Evolutionary conservation across 2,329 filamentous ascomycete genomes (phyloP), one percentile per base, ranked within the genome.

Genomic region (Herpotrichia juniperi): DNA sequence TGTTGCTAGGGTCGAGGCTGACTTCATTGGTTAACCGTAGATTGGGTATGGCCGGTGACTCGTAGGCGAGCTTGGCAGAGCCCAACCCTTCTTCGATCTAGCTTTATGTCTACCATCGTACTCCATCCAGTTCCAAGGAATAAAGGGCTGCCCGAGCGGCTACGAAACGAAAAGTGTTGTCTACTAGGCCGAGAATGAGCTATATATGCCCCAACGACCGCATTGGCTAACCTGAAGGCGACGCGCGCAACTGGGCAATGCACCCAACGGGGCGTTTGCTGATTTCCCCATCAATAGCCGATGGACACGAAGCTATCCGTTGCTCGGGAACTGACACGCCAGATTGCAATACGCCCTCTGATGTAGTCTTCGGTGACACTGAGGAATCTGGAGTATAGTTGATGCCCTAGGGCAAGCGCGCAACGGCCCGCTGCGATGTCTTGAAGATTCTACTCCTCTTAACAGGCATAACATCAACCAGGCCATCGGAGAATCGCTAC

Each of bases 231-330:
- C 21, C 12, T 37, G 24, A 34, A 26, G 16, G 46, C 26, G 12
- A 37, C n/a, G 19, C 37, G 37, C 22, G 14, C 37, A 14, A 14
- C 37, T n/a, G 22, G 45, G 19, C 21, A 40, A 40, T 11, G n/a
- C 25, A 8, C 25, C 28, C 34, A 44, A 44, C 40, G 47, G 47
- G 47, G 47, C 47, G 47, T 50, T 44, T 45, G 47, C 44, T 50
- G 47, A 50, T 40, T 24, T 22, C 24, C n/a, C 19, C 40, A 21
- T 43, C 40, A 43, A 43, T 43, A 22, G 14, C 32, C 19, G 28
- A 5, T 24, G 31, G 45, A 51, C 42, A 51, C 48, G 48, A 51
- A 16, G 17, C 16, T 22, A 8, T 40, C n/a, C 19, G 19, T 22
- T 40, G 37, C 37, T 6, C 19, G 14, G 21, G 6, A 11, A 22